phyloP scores from a whole-genome alignment of 805 yeast genomes.

The Blastobotrys robertii region DNA sequence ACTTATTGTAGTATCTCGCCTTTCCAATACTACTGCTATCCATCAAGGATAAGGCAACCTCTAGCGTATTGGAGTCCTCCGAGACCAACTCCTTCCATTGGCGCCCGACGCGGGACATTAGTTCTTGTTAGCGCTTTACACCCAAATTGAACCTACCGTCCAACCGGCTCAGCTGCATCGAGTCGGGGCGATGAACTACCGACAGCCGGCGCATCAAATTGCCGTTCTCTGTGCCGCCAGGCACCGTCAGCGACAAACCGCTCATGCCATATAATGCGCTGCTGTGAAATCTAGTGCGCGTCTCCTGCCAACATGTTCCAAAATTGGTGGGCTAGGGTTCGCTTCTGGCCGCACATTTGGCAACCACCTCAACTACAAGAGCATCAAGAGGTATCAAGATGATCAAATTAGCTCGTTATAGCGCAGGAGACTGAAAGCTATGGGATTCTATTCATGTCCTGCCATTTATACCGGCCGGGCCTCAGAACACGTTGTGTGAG shows the following conservation, averaged over 20 bases:
- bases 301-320: too few relatives aligned
- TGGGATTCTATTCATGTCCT: too few relatives aligned
- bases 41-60: slow-evolving; percentile 68
- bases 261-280: slow-evolving; percentile 2
- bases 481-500: too few relatives aligned
- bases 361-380: too few relatives aligned
- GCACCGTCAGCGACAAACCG: slow-evolving; percentile 6
- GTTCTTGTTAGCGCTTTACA: slow-evolving; percentile 4
- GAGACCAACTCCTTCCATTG: slow-evolving; percentile 43
- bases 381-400: too few relatives aligned
- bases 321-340: too few relatives aligned
- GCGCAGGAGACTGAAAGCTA: too few relatives aligned
- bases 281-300: too few relatives aligned
- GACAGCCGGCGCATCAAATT: slow-evolving; percentile 13
- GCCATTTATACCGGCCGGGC: too few relatives aligned
- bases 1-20: slow-evolving; percentile 63
- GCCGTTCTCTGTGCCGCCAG: slow-evolving; percentile 3
- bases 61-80: slow-evolving; percentile 68
- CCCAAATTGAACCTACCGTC: slow-evolving; percentile 3
- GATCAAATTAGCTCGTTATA: too few relatives aligned
- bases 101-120: slow-evolving; percentile 26
- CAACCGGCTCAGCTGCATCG: slow-evolving; percentile 5
- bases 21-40: slow-evolving; percentile 89
- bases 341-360: too few relatives aligned
- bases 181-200: slow-evolving; percentile 5